phyloP scores from a whole-genome alignment of 2,329 filamentous ascomycete genomes.

The Aschersonia sp. region DNA sequence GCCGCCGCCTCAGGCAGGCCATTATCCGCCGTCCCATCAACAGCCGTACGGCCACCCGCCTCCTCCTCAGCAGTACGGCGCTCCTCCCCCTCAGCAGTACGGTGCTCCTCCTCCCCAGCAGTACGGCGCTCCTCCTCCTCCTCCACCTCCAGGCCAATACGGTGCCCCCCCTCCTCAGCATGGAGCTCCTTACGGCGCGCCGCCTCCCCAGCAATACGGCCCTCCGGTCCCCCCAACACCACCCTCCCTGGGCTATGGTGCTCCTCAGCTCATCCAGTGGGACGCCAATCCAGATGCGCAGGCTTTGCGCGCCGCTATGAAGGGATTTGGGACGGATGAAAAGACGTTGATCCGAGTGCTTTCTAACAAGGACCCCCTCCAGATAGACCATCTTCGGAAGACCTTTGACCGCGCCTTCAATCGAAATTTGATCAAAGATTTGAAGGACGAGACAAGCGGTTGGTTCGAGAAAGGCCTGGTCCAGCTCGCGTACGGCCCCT shows the following conservation, averaged over 20 bases:
- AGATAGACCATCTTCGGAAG: conserved; percentile 53
- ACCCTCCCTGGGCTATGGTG: conserved; percentile 61
- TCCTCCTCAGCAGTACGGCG: conserved; percentile 12
- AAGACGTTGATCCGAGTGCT: conserved; percentile 57
- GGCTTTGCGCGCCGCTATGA: conserved; percentile 69
- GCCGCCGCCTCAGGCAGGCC: conserved; percentile 7
- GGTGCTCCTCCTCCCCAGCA: conserved; percentile 11
- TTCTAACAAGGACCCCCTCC: conserved; percentile 59
- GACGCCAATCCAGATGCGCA: conserved; percentile 58
- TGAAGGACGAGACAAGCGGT: conserved; percentile 62
- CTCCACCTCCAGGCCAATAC: conserved; percentile 19
- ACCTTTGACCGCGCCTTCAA: conserved; percentile 51
- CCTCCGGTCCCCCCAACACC: conserved; percentile 37
- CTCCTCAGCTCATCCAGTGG: conserved; percentile 53
- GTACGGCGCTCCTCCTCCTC: conserved; percentile 14
- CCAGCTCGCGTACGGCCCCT: conserved; percentile 62
- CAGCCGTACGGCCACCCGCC: conserved; percentile 9
- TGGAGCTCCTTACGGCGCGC: conserved; percentile 19
- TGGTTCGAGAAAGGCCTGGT: conserved; percentile 64
- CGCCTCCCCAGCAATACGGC: conserved; percentile 21
- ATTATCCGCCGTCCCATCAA: conserved; percentile 6
- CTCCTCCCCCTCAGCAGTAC: conserved; percentile 11
- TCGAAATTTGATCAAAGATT: conserved; percentile 58
- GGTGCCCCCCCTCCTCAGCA: conserved; percentile 22
- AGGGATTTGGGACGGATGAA: conserved; percentile 85